phyloP scores from a whole-genome alignment of 73 alveolate genomes.

The Paramecium octaurelia region DNA sequence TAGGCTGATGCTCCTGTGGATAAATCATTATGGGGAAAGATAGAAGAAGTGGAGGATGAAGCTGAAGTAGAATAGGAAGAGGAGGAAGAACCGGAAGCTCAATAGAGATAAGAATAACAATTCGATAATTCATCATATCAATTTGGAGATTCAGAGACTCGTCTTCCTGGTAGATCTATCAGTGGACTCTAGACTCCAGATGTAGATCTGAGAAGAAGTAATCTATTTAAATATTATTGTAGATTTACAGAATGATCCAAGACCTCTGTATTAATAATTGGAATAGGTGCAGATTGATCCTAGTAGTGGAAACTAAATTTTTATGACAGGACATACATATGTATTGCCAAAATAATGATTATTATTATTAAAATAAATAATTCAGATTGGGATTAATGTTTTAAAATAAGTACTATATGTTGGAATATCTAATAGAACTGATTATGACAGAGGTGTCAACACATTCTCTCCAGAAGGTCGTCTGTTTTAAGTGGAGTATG shows the following conservation, averaged over 20 bases:
- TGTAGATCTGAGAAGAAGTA: conserved; percentile 16
- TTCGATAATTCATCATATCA: background rate
- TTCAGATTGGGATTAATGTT: conserved; percentile 33
- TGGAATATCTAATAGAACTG: conserved; percentile 36
- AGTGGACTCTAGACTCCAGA: conserved; percentile 3
- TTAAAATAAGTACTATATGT: background rate
- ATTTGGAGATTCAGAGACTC: conserved; percentile 2
- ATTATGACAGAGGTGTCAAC: conserved; percentile 96
- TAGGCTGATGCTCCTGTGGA: conserved; percentile 49
- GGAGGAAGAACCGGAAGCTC: background rate
- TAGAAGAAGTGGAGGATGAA: conserved; percentile 64
- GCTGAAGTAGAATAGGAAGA: conserved; percentile 54
- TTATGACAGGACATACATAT: conserved; percentile 25
- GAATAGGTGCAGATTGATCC: background rate
- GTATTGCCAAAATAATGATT: background rate
- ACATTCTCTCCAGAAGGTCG: conserved; percentile 96
- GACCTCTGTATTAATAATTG: background rate
- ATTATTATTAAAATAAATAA: background rate
- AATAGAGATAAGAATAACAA: background rate
- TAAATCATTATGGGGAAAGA: conserved; percentile 58
- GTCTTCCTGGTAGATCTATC: background rate
- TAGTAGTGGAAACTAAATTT: background rate
- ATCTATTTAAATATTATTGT: background rate
- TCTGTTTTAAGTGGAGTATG: conserved; percentile 92
- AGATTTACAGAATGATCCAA: background rate